Conservation (phyloP, 768 basidiomycete genomes). For the Tulasnella sp. region DNA sequence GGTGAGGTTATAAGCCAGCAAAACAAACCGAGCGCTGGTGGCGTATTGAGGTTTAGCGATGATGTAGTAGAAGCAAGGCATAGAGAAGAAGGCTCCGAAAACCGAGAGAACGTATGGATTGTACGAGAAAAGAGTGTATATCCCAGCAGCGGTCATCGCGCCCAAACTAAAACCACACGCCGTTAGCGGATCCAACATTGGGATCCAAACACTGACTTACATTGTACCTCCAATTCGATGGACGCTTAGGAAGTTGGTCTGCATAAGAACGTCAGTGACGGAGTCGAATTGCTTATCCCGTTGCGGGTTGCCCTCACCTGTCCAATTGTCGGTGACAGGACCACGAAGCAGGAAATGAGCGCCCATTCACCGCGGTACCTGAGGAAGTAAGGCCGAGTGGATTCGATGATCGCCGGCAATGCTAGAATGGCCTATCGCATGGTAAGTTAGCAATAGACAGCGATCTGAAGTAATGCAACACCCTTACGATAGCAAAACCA, state of each 20-base stretch:
- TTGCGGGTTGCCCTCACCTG: slow-evolving; percentile 49
- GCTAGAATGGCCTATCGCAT: slow-evolving; percentile 58
- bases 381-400: slow-evolving; percentile 70
- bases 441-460: slow-evolving; percentile 47
- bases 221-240: slow-evolving; percentile 84
- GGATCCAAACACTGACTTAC: slow-evolving; percentile 42
- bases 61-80: slow-evolving; percentile 92
- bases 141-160: slow-evolving; percentile 65
- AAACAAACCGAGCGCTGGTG: slow-evolving; percentile 70
- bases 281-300: background rate
- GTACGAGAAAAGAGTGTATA: slow-evolving; percentile 73
- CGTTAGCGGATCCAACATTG: background rate
- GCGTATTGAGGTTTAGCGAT: slow-evolving; percentile 73
- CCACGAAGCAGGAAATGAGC: slow-evolving; percentile 89
- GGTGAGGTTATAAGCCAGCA: slow-evolving; percentile 86
- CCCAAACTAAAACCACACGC: slow-evolving; percentile 52
- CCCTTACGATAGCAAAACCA: slow-evolving; percentile 40
- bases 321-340: slow-evolving; percentile 86
- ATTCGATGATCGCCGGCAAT: slow-evolving; percentile 80
- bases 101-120: slow-evolving; percentile 68
- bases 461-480: slow-evolving; percentile 31
- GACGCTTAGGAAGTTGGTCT: slow-evolving; percentile 83
- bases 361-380: slow-evolving; percentile 93
- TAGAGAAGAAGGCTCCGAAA: slow-evolving; percentile 83
- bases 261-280: too few species aligned